phyloP scores from a whole-genome alignment of 305 asterid species.

The Solanum chacoense region DNA sequence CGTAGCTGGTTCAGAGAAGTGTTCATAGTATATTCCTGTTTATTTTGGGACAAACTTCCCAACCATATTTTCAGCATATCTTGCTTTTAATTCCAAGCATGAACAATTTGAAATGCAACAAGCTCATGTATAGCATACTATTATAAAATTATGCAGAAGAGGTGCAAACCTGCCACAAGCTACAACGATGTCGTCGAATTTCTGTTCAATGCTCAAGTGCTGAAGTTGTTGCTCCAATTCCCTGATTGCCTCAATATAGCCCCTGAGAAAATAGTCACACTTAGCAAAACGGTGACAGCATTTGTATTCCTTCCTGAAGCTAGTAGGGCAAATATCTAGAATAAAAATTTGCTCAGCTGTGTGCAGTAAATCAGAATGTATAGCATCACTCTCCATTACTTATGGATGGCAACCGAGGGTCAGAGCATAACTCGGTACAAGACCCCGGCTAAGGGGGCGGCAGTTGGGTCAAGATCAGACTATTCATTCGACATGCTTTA shows the following conservation, averaged over 20 bases:
- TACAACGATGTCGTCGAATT: conserved; percentile 69
- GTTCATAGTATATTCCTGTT: background rate
- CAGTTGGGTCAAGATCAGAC: background rate
- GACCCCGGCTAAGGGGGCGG: background rate
- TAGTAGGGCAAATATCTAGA: background rate
- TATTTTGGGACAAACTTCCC: background rate
- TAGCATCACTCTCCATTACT: background rate
- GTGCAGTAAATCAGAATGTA: background rate
- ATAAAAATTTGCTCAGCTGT: background rate
- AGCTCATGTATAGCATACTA: background rate
- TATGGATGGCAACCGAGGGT: background rate
- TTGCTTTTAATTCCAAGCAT: background rate
- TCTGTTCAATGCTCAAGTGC: conserved; percentile 13
- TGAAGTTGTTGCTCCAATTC: conserved; percentile 69
- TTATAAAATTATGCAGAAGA: background rate
- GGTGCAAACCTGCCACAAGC: conserved; percentile 79
- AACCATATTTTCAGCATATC: background rate
- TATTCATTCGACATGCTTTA: background rate
- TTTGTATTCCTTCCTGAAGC: background rate
- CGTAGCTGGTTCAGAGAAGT: too few species aligned
- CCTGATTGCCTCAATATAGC: conserved; percentile 82
- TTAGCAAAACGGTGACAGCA: background rate
- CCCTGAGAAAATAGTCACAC: conserved; percentile 43
- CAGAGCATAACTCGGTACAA: background rate
- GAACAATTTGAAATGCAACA: background rate